These are phyloP conservation scores for Lentinula detonsa DNA, from an alignment of 768 basidiomycete genomes.

Conservation along the genomic window DNA sequence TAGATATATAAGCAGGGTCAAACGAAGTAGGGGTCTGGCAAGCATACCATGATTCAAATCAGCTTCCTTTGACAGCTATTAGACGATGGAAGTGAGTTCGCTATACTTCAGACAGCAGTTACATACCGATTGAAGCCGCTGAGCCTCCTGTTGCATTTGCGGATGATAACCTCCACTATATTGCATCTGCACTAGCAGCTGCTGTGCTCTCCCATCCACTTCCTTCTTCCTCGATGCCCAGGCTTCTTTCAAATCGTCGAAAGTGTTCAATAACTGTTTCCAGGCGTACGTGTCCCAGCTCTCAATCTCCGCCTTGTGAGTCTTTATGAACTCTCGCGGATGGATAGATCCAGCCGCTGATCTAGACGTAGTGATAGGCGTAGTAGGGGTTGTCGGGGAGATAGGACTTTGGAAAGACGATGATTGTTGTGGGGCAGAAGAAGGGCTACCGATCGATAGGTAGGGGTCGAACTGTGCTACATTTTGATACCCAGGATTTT, in stretches of 20 bases:
- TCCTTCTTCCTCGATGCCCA: conserved; percentile 62
- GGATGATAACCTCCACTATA: conserved; percentile 35
- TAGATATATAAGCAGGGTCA: conserved; percentile 5
- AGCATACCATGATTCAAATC: conserved; percentile 43
- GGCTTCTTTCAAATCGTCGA: conserved; percentile 58
- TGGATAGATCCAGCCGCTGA: conserved; percentile 42
- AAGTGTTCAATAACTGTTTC: conserved; percentile 60
- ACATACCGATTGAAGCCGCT: conserved; percentile 51
- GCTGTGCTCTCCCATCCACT: conserved; percentile 38
- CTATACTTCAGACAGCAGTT: conserved; percentile 7
- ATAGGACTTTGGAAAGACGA: background rate
- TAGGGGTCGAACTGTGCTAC: conserved; percentile 52
- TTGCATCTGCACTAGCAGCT: conserved; percentile 39
- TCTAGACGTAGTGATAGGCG: conserved; percentile 16
- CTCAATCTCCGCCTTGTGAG: conserved; percentile 63
- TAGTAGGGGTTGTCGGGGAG: background rate
- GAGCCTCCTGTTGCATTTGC: conserved; percentile 50
- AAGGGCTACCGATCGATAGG: conserved; percentile 27
- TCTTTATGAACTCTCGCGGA: conserved; percentile 62
- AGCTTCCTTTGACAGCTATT: conserved; percentile 52
- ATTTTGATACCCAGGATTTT: conserved; percentile 32
- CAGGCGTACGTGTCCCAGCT: conserved; percentile 65
- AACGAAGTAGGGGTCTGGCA: background rate
- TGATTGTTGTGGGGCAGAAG: conserved; percentile 11
- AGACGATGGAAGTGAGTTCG: background rate